Evolutionary conservation across 2,329 filamentous ascomycete genomes (phyloP).

Genomic region (Delphinella strobiligena): DNA sequence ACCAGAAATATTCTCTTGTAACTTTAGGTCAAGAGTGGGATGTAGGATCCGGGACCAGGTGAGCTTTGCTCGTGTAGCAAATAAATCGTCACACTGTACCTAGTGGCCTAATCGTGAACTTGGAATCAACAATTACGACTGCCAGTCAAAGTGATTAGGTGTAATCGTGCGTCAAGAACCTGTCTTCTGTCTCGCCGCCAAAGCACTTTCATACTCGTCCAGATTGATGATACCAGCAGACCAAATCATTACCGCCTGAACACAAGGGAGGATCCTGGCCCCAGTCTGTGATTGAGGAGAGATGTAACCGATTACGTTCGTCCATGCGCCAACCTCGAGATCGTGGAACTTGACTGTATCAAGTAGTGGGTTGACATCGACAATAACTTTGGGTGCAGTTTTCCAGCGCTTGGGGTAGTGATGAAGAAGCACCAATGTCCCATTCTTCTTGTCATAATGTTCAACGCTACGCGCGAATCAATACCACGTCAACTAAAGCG

Average conservation of each 20-base stretch:
- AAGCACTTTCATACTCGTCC: constrained; percentile 54
- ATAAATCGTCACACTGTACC: too few species aligned
- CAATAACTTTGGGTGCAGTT: constrained; percentile 22
- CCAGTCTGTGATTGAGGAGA: constrained; percentile 2
- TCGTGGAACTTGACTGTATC: constrained; percentile 50
- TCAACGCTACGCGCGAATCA: constrained; percentile 38
- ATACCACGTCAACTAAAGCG: neutral
- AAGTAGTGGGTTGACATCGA: constrained; percentile 63
- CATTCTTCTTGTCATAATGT: constrained; percentile 45
- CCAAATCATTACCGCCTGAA: constrained; percentile 73
- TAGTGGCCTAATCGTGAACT: too few species aligned
- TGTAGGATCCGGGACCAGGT: too few species aligned
- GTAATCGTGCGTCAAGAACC: neutral
- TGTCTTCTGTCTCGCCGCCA: constrained; percentile 23
- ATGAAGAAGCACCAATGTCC: constrained; percentile 56
- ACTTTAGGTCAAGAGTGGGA: too few species aligned
- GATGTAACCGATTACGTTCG: constrained; percentile 73
- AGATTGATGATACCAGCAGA: constrained; percentile 61
- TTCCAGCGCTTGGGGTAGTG: constrained; percentile 38
- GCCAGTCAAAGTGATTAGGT: neutral
- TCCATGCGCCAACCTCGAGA: constrained; percentile 65
- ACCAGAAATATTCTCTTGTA: too few species aligned
- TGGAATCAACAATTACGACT: neutral
- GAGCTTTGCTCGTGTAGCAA: too few species aligned
- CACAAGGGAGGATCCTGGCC: constrained; percentile 25